A percentile compares a stretch with the other conserved stretches of the same genome.
phyloP scores from a whole-genome alignment of 2,329 filamentous ascomycete genomes.

The Fusarium transvaalense region DNA sequence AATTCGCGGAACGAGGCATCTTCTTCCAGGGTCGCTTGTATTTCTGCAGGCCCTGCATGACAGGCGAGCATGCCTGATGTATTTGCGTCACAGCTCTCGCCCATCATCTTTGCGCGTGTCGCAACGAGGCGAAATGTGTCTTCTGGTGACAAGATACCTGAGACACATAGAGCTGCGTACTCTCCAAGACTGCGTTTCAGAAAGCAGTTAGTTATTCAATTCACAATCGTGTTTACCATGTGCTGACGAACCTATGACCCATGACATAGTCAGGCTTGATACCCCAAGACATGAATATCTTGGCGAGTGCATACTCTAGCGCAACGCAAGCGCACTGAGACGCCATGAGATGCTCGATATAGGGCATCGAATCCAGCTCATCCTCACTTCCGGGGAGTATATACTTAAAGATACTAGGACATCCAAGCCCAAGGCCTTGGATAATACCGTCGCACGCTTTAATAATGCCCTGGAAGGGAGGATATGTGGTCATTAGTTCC shows the following conservation, averaged over 20 bases:
- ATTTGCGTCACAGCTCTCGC: neutral
- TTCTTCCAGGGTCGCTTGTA: neutral
- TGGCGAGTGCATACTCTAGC: neutral
- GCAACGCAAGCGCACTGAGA: neutral
- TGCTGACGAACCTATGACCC: conserved; percentile 4
- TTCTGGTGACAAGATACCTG: neutral
- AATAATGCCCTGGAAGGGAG: neutral
- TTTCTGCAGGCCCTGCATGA: neutral
- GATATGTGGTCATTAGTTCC: neutral
- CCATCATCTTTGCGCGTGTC: conserved; percentile 1
- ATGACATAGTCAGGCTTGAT: neutral
- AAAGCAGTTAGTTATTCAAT: neutral
- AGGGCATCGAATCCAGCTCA: neutral
- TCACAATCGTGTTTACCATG: accelerated
- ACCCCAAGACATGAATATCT: neutral
- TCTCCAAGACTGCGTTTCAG: neutral
- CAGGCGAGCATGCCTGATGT: conserved; percentile 6
- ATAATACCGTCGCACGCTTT: neutral
- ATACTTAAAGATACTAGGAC: neutral
- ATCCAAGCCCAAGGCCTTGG: neutral
- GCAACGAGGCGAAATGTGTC: neutral
- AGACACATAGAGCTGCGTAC: neutral
- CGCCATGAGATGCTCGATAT: neutral
- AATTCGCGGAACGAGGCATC: neutral
- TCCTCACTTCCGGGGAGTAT: neutral